Conservation (phyloP, 345 rosid species). For the Pelargonium nanum region DNA sequence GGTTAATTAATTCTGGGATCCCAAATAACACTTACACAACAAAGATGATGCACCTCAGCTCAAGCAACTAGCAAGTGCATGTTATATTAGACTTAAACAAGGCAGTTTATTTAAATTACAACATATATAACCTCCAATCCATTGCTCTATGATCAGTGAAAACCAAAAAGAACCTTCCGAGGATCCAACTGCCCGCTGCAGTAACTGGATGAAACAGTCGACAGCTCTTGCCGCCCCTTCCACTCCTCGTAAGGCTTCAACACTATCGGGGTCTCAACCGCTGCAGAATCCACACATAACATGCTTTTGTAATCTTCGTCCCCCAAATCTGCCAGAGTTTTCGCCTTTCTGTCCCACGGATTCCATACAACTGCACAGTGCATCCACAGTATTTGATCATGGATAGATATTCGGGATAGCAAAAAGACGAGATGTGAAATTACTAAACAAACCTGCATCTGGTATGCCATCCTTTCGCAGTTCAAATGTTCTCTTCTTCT, state of each 20-base stretch:
- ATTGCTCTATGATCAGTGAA: constrained; percentile 18
- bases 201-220: constrained; percentile 87
- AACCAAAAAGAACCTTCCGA: constrained; percentile 61
- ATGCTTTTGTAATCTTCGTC: constrained; percentile 78
- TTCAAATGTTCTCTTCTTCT: constrained; percentile 85
- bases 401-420: too few species aligned
- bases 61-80: neutral
- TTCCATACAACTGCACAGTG: constrained; percentile 69
- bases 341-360: constrained; percentile 90
- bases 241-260: constrained; percentile 85
- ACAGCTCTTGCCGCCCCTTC: constrained; percentile 80
- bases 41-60: neutral
- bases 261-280: constrained; percentile 49
- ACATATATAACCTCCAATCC: constrained; percentile 6
- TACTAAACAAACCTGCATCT: constrained; percentile 48
- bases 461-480: constrained; percentile 79
- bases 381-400: constrained; percentile 2
- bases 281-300: constrained; percentile 81
- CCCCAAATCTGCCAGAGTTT: constrained; percentile 68
- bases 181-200: constrained; percentile 96
- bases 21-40: neutral
- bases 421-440: too few species aligned
- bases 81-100: neutral
- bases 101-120: constrained; percentile 3
- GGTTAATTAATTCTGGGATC: neutral